Conservation (phyloP, 345 rosid species). For the Passiflora organensis region DNA sequence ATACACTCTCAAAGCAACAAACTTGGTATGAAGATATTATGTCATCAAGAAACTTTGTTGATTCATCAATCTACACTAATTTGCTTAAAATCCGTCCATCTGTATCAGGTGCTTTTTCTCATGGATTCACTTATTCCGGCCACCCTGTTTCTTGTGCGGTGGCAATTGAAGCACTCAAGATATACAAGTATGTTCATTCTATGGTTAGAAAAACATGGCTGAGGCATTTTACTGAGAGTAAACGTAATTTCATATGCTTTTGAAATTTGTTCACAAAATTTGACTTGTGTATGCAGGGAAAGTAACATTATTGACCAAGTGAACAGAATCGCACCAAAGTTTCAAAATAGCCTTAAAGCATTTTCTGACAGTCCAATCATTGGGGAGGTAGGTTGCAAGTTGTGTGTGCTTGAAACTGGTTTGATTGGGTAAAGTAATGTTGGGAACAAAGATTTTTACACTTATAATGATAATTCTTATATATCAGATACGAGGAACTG, state of each 20-base stretch:
- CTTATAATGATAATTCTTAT: background rate
- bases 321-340: slow-evolving; percentile 46
- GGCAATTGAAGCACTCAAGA: slow-evolving; percentile 67
- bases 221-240: no score
- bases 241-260: no score
- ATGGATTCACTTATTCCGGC: slow-evolving; percentile 98
- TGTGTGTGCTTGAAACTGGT: background rate
- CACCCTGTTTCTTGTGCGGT: slow-evolving; percentile 95
- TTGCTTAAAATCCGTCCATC: slow-evolving; percentile 1
- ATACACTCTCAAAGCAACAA: slow-evolving; percentile 88
- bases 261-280: no score
- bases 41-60: background rate
- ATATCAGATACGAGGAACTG: slow-evolving; percentile 82
- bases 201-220: no score
- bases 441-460: no score
- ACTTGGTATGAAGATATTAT: slow-evolving; percentile 52
- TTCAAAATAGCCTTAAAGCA: slow-evolving; percentile 86
- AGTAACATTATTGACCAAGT: slow-evolving; percentile 65
- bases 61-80: background rate
- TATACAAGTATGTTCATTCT: slow-evolving; percentile 53
- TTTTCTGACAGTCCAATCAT: slow-evolving; percentile 73
- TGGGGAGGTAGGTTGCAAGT: slow-evolving; percentile 60
- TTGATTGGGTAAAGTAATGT: no score
- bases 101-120: slow-evolving; percentile 67
- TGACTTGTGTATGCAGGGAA: slow-evolving; percentile 58